These are phyloP conservation scores for Grifola frondosa DNA, from an alignment of 1,284 basidiomycete genomes.

Conservation along the genomic window DNA sequence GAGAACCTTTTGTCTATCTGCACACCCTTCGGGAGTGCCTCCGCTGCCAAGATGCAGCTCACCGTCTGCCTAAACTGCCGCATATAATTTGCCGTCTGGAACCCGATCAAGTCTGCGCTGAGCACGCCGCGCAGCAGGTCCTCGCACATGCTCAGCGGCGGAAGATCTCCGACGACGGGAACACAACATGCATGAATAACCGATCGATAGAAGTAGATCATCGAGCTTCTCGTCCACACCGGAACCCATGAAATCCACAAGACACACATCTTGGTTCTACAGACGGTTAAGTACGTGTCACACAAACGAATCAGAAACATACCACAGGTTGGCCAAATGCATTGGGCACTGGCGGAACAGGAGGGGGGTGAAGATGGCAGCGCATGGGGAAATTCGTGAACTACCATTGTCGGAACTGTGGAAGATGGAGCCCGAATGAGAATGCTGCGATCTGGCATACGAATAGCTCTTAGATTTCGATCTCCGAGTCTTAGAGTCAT, in stretches of 20 bases:
- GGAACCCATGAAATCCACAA: conserved; percentile 67
- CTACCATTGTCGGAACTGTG: conserved; percentile 69
- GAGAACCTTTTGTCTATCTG: conserved; percentile 62
- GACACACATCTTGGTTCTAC: conserved; percentile 68
- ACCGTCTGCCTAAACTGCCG: conserved; percentile 82
- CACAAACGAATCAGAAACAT: too few relatives aligned
- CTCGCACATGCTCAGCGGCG: conserved; percentile 72
- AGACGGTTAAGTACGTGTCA: too few relatives aligned
- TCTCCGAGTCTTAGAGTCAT: conserved; percentile 42
- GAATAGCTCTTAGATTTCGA: conserved; percentile 55
- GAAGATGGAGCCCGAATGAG: conserved; percentile 69
- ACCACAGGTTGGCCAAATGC: conserved; percentile 46
- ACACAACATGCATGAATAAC: conserved; percentile 89
- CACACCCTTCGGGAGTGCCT: conserved; percentile 82
- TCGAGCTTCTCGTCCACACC: conserved; percentile 80
- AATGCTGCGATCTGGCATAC: conserved; percentile 67
- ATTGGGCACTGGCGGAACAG: conserved; percentile 71
- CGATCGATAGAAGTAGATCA: conserved; percentile 77
- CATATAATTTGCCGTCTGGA: conserved; percentile 81
- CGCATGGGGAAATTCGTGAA: conserved; percentile 37
- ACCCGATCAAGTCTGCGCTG: conserved; percentile 70
- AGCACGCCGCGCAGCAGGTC: conserved; percentile 71
- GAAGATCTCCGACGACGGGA: conserved; percentile 86
- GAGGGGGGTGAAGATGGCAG: conserved; percentile 63
- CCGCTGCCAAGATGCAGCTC: conserved; percentile 74